These are phyloP conservation scores for Cryphonectria naterciae DNA, from an alignment of 2,329 filamentous ascomycete species.

Conservation along the genomic window DNA sequence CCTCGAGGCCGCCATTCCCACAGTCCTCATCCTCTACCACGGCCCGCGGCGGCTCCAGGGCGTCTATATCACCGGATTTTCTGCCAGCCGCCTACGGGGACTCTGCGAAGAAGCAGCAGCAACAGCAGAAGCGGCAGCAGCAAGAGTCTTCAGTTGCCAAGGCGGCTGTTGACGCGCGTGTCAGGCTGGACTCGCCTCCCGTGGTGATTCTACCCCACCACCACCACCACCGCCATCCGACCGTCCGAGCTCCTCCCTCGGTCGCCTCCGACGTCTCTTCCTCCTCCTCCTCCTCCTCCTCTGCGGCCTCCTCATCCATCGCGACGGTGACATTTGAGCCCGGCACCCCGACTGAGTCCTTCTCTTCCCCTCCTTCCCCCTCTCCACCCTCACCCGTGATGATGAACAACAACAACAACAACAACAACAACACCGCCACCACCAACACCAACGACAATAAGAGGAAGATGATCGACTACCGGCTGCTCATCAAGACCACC, in stretches of 20 bases:
- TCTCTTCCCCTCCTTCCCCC: not conserved
- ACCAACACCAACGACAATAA: too few species aligned
- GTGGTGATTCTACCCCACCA: not conserved
- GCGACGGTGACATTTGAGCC: conserved; percentile 4
- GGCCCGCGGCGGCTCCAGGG: too few species aligned
- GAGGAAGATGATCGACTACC: conserved; percentile 18
- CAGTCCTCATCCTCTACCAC: too few species aligned
- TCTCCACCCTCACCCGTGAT: not conserved
- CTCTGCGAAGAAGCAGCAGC: not conserved
- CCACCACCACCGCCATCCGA: not conserved
- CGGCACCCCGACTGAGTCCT: conserved; percentile 9
- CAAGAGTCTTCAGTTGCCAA: not conserved
- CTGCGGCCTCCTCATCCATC: conserved; percentile 6
- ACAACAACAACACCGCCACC: not conserved
- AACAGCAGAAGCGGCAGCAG: not conserved
- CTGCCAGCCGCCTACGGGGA: too few species aligned
- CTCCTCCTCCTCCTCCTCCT: not conserved
- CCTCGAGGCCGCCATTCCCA: not conserved
- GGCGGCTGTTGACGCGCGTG: not conserved
- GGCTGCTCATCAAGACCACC: conserved; percentile 21
- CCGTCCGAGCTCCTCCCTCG: not conserved
- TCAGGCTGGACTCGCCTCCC: not conserved
- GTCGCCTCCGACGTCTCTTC: not conserved
- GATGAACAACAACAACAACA: not conserved
- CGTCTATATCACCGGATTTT: not conserved